Conservation (phyloP, 2,329 filamentous ascomycete species). For the Monosporascus cannonballus region DNA sequence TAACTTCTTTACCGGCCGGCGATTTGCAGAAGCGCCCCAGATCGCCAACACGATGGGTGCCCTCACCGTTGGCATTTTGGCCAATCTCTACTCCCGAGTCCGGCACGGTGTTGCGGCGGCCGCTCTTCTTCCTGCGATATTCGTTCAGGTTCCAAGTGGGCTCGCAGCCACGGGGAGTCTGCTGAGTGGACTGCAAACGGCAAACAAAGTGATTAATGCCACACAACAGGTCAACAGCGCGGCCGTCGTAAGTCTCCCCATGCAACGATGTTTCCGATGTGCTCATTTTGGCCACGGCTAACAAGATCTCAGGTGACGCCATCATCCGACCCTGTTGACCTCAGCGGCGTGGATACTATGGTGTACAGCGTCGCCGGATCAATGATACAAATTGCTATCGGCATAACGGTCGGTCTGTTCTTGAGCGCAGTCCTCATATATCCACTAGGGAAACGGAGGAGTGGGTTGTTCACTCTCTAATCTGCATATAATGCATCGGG, state of each 20-base stretch:
- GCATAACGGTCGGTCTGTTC: constrained; percentile 45
- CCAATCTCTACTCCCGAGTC: constrained; percentile 62
- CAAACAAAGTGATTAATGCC: constrained; percentile 43
- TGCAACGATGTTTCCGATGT: neutral
- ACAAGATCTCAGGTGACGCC: constrained; percentile 10
- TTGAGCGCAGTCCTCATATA: constrained; percentile 43
- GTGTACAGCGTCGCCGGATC: constrained; percentile 41
- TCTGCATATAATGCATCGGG: neutral
- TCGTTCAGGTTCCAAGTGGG: constrained; percentile 60
- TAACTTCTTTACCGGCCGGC: constrained; percentile 64
- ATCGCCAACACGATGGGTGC: constrained; percentile 75
- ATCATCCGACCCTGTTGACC: constrained; percentile 18
- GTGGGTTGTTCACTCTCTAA: constrained; percentile 43
- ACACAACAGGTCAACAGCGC: constrained; percentile 30
- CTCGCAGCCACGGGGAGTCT: constrained; percentile 56
- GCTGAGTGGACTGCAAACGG: constrained; percentile 50
- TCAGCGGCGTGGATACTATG: constrained; percentile 28
- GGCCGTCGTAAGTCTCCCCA: constrained; percentile 12
- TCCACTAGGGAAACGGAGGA: constrained; percentile 43
- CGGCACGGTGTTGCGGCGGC: constrained; percentile 74
- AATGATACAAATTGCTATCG: constrained; percentile 48
- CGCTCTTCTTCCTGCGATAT: constrained; percentile 81
- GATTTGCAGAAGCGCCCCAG: constrained; percentile 64
- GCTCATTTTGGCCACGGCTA: constrained; percentile 1
- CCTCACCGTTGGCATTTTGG: constrained; percentile 67